phyloP scores from a whole-genome alignment of 176 grass and related monocot genomes.

The Cymbopogon citratus region DNA sequence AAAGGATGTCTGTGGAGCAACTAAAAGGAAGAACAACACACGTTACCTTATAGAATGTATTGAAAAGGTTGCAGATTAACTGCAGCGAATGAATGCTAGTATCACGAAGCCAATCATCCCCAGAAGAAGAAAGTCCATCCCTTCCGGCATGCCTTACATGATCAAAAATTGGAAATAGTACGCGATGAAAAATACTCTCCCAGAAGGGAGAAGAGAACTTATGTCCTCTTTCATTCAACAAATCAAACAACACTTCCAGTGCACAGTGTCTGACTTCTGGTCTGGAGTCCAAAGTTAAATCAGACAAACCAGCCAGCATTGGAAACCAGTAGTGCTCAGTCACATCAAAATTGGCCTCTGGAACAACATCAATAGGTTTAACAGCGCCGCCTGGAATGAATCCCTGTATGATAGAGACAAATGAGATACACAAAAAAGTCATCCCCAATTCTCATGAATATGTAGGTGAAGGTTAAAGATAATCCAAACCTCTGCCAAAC shows the following conservation, averaged over 20 bases:
- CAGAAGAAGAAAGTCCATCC: conserved; percentile 70
- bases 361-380: conserved; percentile 68
- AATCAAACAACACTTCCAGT: conserved; percentile 95
- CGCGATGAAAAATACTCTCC: conserved; percentile 98
- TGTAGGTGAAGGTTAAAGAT: not conserved
- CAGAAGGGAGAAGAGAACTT: conserved; percentile 98
- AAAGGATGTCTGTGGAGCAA: not conserved
- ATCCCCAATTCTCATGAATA: conserved; percentile 4
- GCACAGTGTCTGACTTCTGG: conserved; percentile 95
- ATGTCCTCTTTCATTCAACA: conserved; percentile 97
- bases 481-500: conserved; percentile 88
- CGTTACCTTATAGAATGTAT: conserved; percentile 98
- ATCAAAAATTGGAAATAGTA: conserved; percentile 97
- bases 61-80: conserved; percentile 97
- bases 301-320: conserved; percentile 98
- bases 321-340: conserved; percentile 99
- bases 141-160: conserved; percentile 96
- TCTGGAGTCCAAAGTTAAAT: conserved; percentile 93
- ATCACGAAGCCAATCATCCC: conserved; percentile 94
- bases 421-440: conserved; percentile 15
- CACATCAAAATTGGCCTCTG: conserved; percentile 78
- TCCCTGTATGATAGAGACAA: conserved; percentile 48
- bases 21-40: conserved; percentile 15
- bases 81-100: conserved; percentile 98
- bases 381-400: conserved; percentile 88